Base-by-base conservation (phyloP, 441 rosid genomes). In the Adansonia madagascariensis region DNA sequence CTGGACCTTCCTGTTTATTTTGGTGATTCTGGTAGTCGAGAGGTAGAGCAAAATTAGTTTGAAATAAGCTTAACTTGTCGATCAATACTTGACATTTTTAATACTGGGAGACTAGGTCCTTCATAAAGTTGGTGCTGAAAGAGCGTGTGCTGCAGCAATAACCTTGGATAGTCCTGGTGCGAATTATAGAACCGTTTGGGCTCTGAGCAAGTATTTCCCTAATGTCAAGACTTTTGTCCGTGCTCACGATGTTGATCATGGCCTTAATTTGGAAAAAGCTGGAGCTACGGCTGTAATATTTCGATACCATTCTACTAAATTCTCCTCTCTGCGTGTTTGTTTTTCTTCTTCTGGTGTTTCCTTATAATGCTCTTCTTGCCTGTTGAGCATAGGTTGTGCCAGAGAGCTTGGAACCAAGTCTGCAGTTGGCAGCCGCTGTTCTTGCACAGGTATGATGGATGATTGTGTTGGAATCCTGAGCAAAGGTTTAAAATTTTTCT, bases 131-230 rank as follows among this genome's bases (percentile, higher is more conserved):
- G 97, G 99, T 77, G 98, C 97, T 4, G 98, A 85, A 79, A 91
- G 98, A 86, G 99, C 98, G 1, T 92, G 97, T 79, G 97, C 99
- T 75, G 98, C 99, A 4, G 95, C 97, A 79, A 89, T 94, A 78
- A 91, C 99, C 71, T 82, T 95, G 83, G 98, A 95, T 81, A 81
- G 94, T 76, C 98, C 99, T 47, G 97, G 99, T 84, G 97, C 99
- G 80, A 95, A 94, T 79, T 95, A 91, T 84, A 89, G 99, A 89
- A 90, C 98, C 83, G 99, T 95, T 52, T 95, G 99, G 99, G 99
- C 98, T 75, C 84, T 96, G 80, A 94, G 86, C 97, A 96, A 96
- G 90, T 87, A 92, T 79, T 96, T 90, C 80, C 99, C 99, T 31
- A 94, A 94, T 10, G 97, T 92, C 77, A 96, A 94, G 78, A 96